Conservation (phyloP, 805 yeast genomes). For the Ogataea trehalophila region DNA sequence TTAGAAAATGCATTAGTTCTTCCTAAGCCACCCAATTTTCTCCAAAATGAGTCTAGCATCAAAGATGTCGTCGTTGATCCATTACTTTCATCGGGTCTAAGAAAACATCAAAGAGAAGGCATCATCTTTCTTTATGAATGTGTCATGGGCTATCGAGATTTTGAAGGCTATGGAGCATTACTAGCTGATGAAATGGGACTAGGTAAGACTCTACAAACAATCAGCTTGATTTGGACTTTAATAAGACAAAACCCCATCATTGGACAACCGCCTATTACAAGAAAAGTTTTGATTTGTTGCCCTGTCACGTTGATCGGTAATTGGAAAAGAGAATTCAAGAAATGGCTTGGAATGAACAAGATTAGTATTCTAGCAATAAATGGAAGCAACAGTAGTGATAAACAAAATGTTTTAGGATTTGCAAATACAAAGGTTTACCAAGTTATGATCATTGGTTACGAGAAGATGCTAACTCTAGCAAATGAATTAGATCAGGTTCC, state of each 20-base stretch:
- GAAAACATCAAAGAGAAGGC: slow-evolving; percentile 87
- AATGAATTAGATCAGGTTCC: slow-evolving; percentile 42
- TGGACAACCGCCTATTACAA: slow-evolving; percentile 35
- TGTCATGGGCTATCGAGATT: slow-evolving; percentile 60
- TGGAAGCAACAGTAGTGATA: slow-evolving; percentile 48
- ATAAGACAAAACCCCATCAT: slow-evolving; percentile 56
- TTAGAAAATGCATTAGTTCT: slow-evolving; percentile 36
- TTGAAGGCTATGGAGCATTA: slow-evolving; percentile 62
- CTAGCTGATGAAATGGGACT: slow-evolving; percentile 98
- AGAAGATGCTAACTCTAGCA: slow-evolving; percentile 56
- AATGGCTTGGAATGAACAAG: slow-evolving; percentile 73
- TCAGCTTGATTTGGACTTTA: slow-evolving; percentile 78
- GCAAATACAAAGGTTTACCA: slow-evolving; percentile 70
- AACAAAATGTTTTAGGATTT: slow-evolving; percentile 53
- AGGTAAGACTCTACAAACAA: slow-evolving; percentile 85
- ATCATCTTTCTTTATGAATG: slow-evolving; percentile 78
- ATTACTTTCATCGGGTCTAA: slow-evolving; percentile 41
- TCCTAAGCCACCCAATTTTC: slow-evolving; percentile 11
- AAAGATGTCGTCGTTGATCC: slow-evolving; percentile 60
- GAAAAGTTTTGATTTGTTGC: slow-evolving; percentile 74
- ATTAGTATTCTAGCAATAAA: slow-evolving; percentile 63
- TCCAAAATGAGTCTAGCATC: not conserved
- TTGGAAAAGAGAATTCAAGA: slow-evolving; percentile 84
- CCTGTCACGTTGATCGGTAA: slow-evolving; percentile 87
- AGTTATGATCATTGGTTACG: slow-evolving; percentile 84